Evolutionary conservation across 148 eudicot genomes (phyloP).

Genomic region (Nyssa sinensis): DNA sequence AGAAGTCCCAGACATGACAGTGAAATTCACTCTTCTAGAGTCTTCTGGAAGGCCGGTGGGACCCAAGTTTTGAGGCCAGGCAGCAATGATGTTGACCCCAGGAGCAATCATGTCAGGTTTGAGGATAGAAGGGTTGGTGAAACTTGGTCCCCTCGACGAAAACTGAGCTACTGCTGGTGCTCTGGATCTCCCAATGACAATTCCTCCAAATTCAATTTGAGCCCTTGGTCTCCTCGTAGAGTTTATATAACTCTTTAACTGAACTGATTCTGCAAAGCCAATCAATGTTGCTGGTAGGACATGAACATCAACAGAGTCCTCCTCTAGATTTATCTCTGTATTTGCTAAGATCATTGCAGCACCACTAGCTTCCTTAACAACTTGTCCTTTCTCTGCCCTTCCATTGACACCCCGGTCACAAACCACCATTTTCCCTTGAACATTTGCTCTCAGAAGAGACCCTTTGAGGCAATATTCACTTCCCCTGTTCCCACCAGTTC

Average conservation of each 20-base stretch:
- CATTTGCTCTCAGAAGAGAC: constrained; percentile 57
- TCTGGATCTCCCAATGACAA: constrained; percentile 47
- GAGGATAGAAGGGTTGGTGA: constrained; percentile 70
- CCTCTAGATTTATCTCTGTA: constrained; percentile 65
- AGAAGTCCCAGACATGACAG: constrained; percentile 94
- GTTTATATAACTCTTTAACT: constrained; percentile 64
- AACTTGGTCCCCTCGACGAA: constrained; percentile 86
- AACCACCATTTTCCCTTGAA: constrained; percentile 75
- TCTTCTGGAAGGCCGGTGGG: constrained; percentile 79
- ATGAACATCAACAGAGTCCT: constrained; percentile 84
- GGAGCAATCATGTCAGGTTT: constrained; percentile 95
- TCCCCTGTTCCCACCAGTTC: constrained; percentile 46
- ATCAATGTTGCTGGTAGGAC: constrained; percentile 76
- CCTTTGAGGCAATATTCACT: constrained; percentile 80
- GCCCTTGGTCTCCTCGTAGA: constrained; percentile 64
- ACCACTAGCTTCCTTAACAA: constrained; percentile 84
- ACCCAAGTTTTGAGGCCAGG: constrained; percentile 95
- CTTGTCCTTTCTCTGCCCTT: constrained; percentile 84
- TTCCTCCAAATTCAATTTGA: constrained; percentile 57
- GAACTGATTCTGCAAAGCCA: constrained; percentile 63
- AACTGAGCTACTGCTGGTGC: constrained; percentile 91
- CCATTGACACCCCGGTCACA: constrained; percentile 83
- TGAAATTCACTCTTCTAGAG: constrained; percentile 85
- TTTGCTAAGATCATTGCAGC: constrained; percentile 84
- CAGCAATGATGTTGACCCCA: constrained; percentile 91